A percentile compares a stretch with the other conserved stretches of the same genome.
Conservation (phyloP, 129 eudicot genomes). For the Pulicaria dysenterica region DNA sequence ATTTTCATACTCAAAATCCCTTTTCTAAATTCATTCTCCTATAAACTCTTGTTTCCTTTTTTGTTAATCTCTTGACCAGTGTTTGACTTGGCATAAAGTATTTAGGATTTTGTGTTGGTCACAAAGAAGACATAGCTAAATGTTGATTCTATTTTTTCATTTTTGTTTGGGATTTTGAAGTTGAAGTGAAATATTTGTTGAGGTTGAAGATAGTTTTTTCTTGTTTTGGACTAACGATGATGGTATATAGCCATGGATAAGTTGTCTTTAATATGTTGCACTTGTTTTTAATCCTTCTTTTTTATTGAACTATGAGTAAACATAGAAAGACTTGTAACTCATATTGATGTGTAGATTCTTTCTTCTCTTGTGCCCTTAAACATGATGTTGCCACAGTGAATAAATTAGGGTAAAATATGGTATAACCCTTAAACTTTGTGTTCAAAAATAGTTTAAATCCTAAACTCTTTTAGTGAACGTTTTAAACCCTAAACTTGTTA, state of each 20-base stretch:
- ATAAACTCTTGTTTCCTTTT: constrained; percentile 11
- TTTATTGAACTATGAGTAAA: background rate
- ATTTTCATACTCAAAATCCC: constrained; percentile 32
- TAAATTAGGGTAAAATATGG: too few relatives aligned
- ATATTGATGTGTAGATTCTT: background rate
- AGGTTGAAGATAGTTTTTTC: constrained; percentile 20
- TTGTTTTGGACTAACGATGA: constrained; percentile 18
- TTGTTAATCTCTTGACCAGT: background rate
- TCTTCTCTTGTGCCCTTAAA: too few relatives aligned
- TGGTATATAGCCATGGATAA: constrained; percentile 15
- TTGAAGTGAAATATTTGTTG: constrained; percentile 20
- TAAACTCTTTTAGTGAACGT: too few relatives aligned
- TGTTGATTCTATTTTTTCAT: constrained; percentile 24
- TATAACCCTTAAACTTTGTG: too few relatives aligned
- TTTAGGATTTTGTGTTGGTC: constrained; percentile 23
- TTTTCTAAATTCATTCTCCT: constrained; percentile 31
- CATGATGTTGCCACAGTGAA: too few relatives aligned
- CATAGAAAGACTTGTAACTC: background rate
- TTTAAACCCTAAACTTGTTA: too few relatives aligned
- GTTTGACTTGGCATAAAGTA: constrained; percentile 19
- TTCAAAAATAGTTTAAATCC: too few relatives aligned
- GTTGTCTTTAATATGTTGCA: constrained; percentile 7
- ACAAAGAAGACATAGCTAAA: constrained; percentile 27
- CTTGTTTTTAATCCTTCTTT: background rate
- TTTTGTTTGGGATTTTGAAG: constrained; percentile 31